Conservation (phyloP, 1,139 yeast genomes). For the Suhomyces bokatorum region DNA sequence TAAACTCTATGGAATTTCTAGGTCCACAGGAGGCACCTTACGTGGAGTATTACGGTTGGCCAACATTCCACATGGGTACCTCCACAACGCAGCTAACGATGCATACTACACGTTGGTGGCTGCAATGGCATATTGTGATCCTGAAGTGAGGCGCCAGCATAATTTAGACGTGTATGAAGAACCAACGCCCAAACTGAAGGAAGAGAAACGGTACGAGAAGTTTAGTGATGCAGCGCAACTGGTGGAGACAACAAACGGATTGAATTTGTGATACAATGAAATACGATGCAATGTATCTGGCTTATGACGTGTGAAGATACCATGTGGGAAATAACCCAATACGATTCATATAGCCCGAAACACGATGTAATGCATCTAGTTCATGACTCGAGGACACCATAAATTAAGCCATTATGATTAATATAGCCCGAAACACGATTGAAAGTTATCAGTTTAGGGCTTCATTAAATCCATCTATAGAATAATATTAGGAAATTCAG, state of each 20-base stretch:
- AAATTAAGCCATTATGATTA: too few species aligned
- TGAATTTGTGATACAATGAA: not conserved
- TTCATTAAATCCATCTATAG: too few species aligned
- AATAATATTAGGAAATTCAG: too few species aligned
- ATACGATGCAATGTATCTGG: too few species aligned
- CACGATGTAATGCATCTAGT: too few species aligned
- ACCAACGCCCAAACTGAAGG: constrained; percentile 12
- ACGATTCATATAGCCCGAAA: too few species aligned
- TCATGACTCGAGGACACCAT: too few species aligned
- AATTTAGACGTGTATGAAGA: constrained; percentile 17
- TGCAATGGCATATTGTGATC: constrained; percentile 27
- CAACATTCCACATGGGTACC: constrained; percentile 24
- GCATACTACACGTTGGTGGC: constrained; percentile 30
- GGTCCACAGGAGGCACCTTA: constrained; percentile 22
- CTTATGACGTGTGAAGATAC: too few species aligned
- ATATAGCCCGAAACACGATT: too few species aligned
- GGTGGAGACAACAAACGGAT: constrained; percentile 1
- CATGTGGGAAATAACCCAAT: too few species aligned
- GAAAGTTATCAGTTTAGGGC: too few species aligned
- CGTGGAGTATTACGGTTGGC: constrained; percentile 22
- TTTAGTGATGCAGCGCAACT: constrained; percentile 14
- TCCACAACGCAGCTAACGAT: constrained; percentile 32
- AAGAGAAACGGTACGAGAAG: constrained; percentile 15
- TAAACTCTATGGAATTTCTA: constrained; percentile 17
- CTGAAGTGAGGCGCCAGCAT: constrained; percentile 17